A percentile compares a stretch with the other conserved stretches of the same genome.
These are phyloP conservation scores for Heterobasidion occidentale DNA, from an alignment of 1,284 basidiomycete genomes.

Conservation along the genomic window DNA sequence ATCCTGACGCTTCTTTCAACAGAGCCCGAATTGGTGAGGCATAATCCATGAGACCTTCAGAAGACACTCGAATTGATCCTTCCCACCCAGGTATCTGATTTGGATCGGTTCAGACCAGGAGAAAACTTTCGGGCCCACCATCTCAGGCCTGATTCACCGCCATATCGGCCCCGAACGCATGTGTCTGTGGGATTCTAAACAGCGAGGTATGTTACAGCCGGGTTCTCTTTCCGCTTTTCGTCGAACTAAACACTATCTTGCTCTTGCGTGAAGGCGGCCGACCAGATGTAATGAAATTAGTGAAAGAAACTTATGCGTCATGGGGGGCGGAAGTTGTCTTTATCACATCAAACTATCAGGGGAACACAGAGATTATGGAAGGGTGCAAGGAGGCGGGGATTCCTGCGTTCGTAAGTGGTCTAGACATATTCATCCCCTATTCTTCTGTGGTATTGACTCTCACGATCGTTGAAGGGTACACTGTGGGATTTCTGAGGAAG, in stretches of 20 bases:
- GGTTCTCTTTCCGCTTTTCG: neutral
- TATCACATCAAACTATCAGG: conserved; percentile 56
- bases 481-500: conserved; percentile 32
- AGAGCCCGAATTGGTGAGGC: conserved; percentile 55
- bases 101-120: conserved; percentile 45
- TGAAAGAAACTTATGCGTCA: conserved; percentile 27
- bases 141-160: conserved; percentile 38
- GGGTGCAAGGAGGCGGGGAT: conserved; percentile 56
- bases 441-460: neutral
- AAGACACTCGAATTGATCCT: neutral
- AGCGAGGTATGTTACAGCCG: conserved; percentile 34
- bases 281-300: conserved; percentile 33
- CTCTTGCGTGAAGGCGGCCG: conserved; percentile 23
- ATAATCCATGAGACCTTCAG: neutral
- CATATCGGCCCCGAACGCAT: conserved; percentile 47
- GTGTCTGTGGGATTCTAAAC: conserved; percentile 56
- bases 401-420: conserved; percentile 44
- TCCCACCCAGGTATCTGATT: conserved; percentile 45
- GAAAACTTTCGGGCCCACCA: conserved; percentile 35
- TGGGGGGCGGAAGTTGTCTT: conserved; percentile 52
- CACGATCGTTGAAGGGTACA: conserved; percentile 25
- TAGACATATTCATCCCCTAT: neutral
- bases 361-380: conserved; percentile 63
- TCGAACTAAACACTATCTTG: neutral
- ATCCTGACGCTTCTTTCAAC: conserved; percentile 5